phyloP scores from a whole-genome alignment of 1,284 basidiomycete species.

The Vanrija humicola region DNA sequence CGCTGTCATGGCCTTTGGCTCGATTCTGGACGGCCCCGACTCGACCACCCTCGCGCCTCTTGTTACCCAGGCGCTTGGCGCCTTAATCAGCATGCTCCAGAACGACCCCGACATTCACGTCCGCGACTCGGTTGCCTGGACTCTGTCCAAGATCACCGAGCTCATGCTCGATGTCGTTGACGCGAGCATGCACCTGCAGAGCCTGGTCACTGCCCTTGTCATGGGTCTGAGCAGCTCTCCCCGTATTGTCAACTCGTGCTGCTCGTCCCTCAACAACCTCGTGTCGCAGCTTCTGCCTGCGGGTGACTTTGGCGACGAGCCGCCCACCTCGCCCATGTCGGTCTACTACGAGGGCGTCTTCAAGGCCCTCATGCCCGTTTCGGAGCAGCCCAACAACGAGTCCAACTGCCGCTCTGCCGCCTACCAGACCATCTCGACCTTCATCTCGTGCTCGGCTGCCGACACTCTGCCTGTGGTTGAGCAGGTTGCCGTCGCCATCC shows the following conservation, averaged over 20 bases:
- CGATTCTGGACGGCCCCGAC: constrained; percentile 94
- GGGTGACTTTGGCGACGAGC: constrained; percentile 52
- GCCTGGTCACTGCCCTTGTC: constrained; percentile 79
- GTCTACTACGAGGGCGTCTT: constrained; percentile 87
- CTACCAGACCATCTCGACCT: constrained; percentile 90
- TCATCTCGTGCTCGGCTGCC: constrained; percentile 72
- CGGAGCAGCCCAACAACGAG: constrained; percentile 80
- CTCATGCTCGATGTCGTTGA: constrained; percentile 82
- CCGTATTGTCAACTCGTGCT: constrained; percentile 88
- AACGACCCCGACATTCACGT: constrained; percentile 78
- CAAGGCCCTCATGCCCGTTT: constrained; percentile 72
- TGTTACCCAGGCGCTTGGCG: constrained; percentile 88
- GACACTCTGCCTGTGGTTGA: constrained; percentile 81
- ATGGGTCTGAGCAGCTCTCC: constrained; percentile 70
- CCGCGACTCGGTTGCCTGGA: constrained; percentile 98
- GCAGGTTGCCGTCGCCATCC: constrained; percentile 73
- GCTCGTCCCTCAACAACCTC: constrained; percentile 95
- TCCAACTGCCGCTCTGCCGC: constrained; percentile 91
- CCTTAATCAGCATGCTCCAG: constrained; percentile 90
- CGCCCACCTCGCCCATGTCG: constrained; percentile 63
- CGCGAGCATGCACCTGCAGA: constrained; percentile 80
- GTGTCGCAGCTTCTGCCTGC: constrained; percentile 71
- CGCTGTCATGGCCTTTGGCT: constrained; percentile 97
- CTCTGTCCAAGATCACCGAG: constrained; percentile 91
- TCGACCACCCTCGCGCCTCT: constrained; percentile 72